These are phyloP conservation scores for Alternaria angustiovoidea DNA, from an alignment of 2,329 filamentous ascomycete species.

Conservation along the genomic window DNA sequence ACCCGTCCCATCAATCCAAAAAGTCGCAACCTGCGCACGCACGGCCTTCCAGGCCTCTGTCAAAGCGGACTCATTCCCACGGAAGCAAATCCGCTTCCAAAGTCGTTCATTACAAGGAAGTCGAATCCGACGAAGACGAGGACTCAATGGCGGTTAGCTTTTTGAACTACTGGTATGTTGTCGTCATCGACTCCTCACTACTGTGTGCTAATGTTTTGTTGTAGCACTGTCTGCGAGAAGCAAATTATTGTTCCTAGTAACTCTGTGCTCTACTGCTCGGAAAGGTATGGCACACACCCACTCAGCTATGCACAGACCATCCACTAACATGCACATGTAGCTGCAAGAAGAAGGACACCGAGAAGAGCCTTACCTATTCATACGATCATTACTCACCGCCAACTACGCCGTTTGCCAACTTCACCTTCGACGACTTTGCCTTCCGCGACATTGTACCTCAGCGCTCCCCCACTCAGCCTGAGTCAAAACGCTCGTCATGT, in stretches of 20 bases:
- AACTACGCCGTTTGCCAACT: slow-evolving; percentile 47
- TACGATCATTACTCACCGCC: slow-evolving; percentile 48
- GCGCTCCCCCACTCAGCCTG: slow-evolving; percentile 55
- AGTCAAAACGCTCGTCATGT: slow-evolving; percentile 51
- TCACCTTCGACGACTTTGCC: slow-evolving; percentile 50
- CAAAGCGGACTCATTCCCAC: slow-evolving; percentile 46
- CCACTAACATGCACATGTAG: slow-evolving; percentile 40
- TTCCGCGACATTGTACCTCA: slow-evolving; percentile 58
- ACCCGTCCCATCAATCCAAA: slow-evolving; percentile 47
- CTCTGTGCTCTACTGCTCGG: slow-evolving; percentile 69
- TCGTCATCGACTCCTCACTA: not conserved
- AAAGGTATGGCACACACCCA: slow-evolving; percentile 59
- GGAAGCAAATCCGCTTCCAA: slow-evolving; percentile 40
- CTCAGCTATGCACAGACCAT: slow-evolving; percentile 1
- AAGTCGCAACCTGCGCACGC: slow-evolving; percentile 46
- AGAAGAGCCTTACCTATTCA: slow-evolving; percentile 44
- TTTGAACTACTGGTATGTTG: slow-evolving; percentile 61
- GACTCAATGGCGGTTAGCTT: slow-evolving; percentile 62
- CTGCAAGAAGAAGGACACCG: slow-evolving; percentile 57
- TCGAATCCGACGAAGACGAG: slow-evolving; percentile 53
- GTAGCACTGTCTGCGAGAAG: slow-evolving; percentile 70
- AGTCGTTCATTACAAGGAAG: slow-evolving; percentile 33
- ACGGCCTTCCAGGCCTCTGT: slow-evolving; percentile 44
- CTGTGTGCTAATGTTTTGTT: slow-evolving; percentile 15
- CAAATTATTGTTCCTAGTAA: slow-evolving; percentile 70